These are phyloP conservation scores for Pharnaceum exiguum DNA, from an alignment of 148 eudicot genomes.

Conservation along the genomic window DNA sequence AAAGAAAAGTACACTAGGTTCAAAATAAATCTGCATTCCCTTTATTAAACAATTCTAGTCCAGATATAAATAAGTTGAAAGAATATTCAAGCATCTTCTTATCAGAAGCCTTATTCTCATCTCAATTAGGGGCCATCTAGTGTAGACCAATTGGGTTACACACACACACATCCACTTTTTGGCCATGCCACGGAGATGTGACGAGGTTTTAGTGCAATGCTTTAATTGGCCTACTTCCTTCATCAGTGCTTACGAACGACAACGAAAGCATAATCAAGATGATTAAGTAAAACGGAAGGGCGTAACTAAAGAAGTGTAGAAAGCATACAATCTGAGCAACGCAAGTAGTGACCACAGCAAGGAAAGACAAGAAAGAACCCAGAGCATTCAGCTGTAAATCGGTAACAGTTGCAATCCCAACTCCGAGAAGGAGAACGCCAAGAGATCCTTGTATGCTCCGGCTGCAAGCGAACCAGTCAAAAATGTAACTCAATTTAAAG, in stretches of 20 bases:
- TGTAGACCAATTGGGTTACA: no score
- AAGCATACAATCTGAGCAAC: constrained; percentile 49
- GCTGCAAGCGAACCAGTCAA: constrained; percentile 20
- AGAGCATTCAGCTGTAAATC: constrained; percentile 41
- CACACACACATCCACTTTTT: no score
- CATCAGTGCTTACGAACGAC: neutral
- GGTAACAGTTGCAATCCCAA: constrained; percentile 42
- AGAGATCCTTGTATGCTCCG: constrained; percentile 39
- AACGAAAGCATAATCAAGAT: neutral
- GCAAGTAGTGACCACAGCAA: constrained; percentile 40
- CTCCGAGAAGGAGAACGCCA: constrained; percentile 35
- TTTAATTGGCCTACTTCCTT: no score
- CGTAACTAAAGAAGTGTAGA: neutral
- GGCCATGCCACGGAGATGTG: no score
- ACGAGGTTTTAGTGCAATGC: no score
- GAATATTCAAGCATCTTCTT: no score
- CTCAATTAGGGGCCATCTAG: no score
- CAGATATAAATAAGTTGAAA: no score
- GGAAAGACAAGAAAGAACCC: constrained; percentile 40
- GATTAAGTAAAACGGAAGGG: neutral
- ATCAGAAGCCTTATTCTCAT: no score
- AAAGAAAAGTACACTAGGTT: no score
- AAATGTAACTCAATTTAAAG: constrained; percentile 3
- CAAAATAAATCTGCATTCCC: no score
- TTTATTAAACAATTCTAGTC: no score